Evolutionary conservation across 2,329 filamentous ascomycete species (phyloP), one percentile per base, ranked within the genome.

Genomic region (Diaporthe sp.): DNA sequence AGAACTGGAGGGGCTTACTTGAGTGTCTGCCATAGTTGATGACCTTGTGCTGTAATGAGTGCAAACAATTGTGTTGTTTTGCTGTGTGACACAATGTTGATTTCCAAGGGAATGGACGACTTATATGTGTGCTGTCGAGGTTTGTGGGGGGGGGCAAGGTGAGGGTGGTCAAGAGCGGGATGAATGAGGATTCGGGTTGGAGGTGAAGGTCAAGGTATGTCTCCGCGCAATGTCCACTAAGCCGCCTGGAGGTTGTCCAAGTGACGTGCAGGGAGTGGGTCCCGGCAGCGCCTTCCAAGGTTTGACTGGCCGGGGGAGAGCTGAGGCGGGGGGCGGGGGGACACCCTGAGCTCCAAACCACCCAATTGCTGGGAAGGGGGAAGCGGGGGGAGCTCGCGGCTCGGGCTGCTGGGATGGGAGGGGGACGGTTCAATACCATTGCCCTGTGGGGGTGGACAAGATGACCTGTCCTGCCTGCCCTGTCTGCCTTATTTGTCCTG

Each of bases 261-360:
- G 74, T 73, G 74, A 75, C 74, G 74, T 73, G 54, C 73, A 74
- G 72, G 40, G 64, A 40, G 58, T 60, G 70, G 70, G 47, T 55
- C 57, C 22, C 25, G 25, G 19, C 25, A 35, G n/a, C 45, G 25
- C 12, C 45, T 30, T 38, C 25, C 47, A 54, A 61, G 57, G 57
- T 72, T 75, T 82, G 77, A 71, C 73, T 73, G 74, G 73, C 42
- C 72, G 74, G 55, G 74, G 70, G 72, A 72, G 33, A 68, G 72
- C 75, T 78, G 73, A 74, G 77, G 77, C 76, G 75, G 75, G 78
- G 80, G 78, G 76, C 77, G 73, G 76, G 76, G 73, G 77, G 77
- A 45, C n/a, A n/a, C 45, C 71, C 35, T 72, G 25, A 54, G 58
- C 47, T 54, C 47, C 64, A 68, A 52, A 68, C 19, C 47, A 52